Evolutionary conservation across 768 basidiomycete species (phyloP).

Genomic region (Phylloporus arenicola): DNA sequence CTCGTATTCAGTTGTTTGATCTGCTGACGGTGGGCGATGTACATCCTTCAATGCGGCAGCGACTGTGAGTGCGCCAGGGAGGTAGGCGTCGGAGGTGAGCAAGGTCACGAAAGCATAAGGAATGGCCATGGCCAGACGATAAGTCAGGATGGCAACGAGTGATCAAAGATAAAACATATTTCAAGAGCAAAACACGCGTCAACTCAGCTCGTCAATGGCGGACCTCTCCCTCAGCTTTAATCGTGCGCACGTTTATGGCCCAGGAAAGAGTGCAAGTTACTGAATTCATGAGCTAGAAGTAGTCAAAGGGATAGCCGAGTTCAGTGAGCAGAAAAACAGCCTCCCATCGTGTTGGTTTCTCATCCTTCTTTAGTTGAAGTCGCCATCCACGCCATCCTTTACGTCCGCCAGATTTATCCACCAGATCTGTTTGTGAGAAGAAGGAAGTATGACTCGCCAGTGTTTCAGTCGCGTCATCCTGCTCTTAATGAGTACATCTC

Average conservation of each 20-base stretch:
- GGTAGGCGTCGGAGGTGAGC: constrained; percentile 86
- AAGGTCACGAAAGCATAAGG: constrained; percentile 87
- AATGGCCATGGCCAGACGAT: constrained; percentile 45
- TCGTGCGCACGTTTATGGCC: constrained; percentile 26
- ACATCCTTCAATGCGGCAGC: constrained; percentile 80
- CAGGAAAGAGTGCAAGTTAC: not conserved
- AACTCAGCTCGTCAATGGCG: constrained; percentile 11
- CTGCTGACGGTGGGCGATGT: constrained; percentile 35
- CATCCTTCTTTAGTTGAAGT: constrained; percentile 68
- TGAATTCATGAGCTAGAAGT: constrained; percentile 41
- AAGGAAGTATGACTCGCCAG: constrained; percentile 86
- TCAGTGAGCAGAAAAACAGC: constrained; percentile 44
- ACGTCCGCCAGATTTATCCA: constrained; percentile 87
- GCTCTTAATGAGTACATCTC: constrained; percentile 84
- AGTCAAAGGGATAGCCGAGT: constrained; percentile 61
- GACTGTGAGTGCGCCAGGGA: constrained; percentile 86
- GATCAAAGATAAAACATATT: not conserved
- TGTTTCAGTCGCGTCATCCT: constrained; percentile 92
- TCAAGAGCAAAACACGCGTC: constrained; percentile 12
- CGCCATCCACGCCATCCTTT: constrained; percentile 88
- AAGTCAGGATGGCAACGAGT: constrained; percentile 18
- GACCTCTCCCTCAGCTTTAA: constrained; percentile 34
- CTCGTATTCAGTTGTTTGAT: constrained; percentile 50
- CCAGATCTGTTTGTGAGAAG: constrained; percentile 80
- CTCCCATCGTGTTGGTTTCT: not conserved